phyloP scores from a whole-genome alignment of 371 early-diverging fungal genomes.

The Umbelopsis sp. region DNA sequence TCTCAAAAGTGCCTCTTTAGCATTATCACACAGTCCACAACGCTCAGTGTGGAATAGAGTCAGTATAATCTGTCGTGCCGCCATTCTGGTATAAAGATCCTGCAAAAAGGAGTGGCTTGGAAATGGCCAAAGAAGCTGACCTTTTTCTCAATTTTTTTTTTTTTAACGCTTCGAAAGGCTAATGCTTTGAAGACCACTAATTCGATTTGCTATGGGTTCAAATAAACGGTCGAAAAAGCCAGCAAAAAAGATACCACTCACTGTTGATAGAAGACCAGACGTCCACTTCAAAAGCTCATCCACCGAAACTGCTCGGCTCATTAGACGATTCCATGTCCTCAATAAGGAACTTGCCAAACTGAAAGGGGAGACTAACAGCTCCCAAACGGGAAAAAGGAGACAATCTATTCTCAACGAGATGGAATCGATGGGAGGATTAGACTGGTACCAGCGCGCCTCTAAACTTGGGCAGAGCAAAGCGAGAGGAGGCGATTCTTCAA shows the following conservation, averaged over 20 bases:
- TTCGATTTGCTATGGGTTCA: background rate
- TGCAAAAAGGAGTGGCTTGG: background rate
- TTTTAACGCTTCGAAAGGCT: background rate
- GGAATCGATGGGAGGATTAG: constrained; percentile 83
- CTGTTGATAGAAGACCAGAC: constrained; percentile 10
- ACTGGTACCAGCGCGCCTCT: constrained; percentile 87
- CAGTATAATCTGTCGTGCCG: constrained; percentile 39
- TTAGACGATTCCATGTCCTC: constrained; percentile 74
- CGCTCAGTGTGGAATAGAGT: constrained; percentile 57
- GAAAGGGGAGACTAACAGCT: constrained; percentile 34
- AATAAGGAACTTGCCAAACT: constrained; percentile 67
- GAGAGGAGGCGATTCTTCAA: constrained; percentile 84
- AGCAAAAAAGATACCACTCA: background rate
- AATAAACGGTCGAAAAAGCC: constrained; percentile 8
- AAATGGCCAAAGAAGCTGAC: background rate
- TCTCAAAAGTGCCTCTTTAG: constrained; percentile 40
- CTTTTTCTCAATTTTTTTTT: background rate
- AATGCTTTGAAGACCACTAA: background rate
- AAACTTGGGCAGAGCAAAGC: constrained; percentile 81
- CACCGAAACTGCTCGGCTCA: constrained; percentile 64
- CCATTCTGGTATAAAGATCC: constrained; percentile 2
- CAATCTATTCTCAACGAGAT: constrained; percentile 64
- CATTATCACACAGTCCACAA: constrained; percentile 54
- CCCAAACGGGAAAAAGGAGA: constrained; percentile 24
- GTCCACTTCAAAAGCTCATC: constrained; percentile 47